phyloP scores from a whole-genome alignment of 2,329 filamentous ascomycete species.

The Microsporum canis region DNA sequence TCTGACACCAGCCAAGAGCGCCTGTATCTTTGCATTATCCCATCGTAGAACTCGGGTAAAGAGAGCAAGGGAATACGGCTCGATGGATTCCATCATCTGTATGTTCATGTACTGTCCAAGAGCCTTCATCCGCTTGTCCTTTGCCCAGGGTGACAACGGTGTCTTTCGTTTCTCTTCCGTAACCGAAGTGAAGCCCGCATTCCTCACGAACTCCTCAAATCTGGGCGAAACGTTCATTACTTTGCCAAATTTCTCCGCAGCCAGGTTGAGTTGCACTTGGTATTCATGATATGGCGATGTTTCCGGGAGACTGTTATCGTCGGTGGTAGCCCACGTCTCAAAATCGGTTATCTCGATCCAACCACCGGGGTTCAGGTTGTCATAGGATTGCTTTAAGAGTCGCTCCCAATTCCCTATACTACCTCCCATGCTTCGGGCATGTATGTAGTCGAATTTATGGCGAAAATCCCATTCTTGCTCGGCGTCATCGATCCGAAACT shows the following conservation, averaged over 20 bases:
- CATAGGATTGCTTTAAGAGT: constrained; percentile 18
- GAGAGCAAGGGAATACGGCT: constrained; percentile 18
- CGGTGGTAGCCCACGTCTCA: constrained; percentile 22
- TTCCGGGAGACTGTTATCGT: constrained; percentile 20
- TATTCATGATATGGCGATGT: constrained; percentile 16
- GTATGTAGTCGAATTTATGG: constrained; percentile 18
- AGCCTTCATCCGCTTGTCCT: constrained; percentile 11
- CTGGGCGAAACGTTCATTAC: constrained; percentile 21
- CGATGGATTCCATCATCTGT: constrained; percentile 18
- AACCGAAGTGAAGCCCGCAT: constrained; percentile 43
- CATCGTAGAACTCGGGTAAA: constrained; percentile 19
- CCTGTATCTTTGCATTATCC: constrained; percentile 13
- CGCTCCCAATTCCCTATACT: constrained; percentile 25
- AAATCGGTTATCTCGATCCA: constrained; percentile 24
- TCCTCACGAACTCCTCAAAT: constrained; percentile 33
- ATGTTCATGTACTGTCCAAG: constrained; percentile 15
- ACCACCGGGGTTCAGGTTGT: constrained; percentile 21
- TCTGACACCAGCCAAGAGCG: constrained; percentile 10
- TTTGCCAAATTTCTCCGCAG: constrained; percentile 19
- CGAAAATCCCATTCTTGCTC: constrained; percentile 18
- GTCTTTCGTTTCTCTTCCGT: constrained; percentile 21
- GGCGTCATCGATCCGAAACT: constrained; percentile 19
- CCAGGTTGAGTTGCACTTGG: constrained; percentile 15
- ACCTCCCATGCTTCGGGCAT: constrained; percentile 20
- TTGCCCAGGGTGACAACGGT: constrained; percentile 30